Base-by-base conservation (phyloP, 1,139 yeast species). In the Lodderomyces margitis region DNA sequence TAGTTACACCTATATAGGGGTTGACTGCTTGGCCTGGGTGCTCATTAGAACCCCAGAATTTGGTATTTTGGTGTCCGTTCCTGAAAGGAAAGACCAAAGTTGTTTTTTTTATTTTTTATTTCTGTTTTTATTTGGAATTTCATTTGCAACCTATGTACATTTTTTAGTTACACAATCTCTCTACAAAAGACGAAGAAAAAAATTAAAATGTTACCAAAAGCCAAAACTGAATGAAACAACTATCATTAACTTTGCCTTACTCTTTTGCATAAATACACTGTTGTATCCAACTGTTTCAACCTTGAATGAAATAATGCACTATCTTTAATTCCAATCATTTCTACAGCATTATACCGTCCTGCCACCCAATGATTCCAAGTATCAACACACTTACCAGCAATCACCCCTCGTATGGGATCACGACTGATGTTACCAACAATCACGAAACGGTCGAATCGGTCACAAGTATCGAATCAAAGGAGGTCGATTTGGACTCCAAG, bases 121-220 rank as follows among this genome's bases (percentile, higher is more conserved):
- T 23, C 11, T 23, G 8, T 23, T 23, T 23, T 23, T 23, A 9
- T 23, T 11, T 23, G 11, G 11, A 19, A 6, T 30, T 30, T 17
- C 5, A 19, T 32, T 23, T 34, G 37, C 37, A 34, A 34, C 37
- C 27, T 34, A 11, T 16, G 38, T 21, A 17, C 31, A 36, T 6
- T 21, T 12, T 5, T n/a, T 4, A 21, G 9, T 15, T 11, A 6
- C 36, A 34, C 17, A 25, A n/a, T n/a, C n/a, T n/a, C n/a, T n/a
- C n/a, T n/a, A n/a, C n/a, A n/a, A 21, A 31, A 31, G 5, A 21
- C 14, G 23, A 21, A 34, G 30, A 19, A 5, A 34, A 34, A 19
- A 19, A 33, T 11, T 10, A 23, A 16, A 21, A 21, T 19, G 24
- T 14, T 14, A 12, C 37, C 11, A 14, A 15, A 28, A 4, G 16